Evolutionary conservation across 805 yeast species (phyloP).

Genomic region (Saccharomycopsis fibuligera): DNA sequence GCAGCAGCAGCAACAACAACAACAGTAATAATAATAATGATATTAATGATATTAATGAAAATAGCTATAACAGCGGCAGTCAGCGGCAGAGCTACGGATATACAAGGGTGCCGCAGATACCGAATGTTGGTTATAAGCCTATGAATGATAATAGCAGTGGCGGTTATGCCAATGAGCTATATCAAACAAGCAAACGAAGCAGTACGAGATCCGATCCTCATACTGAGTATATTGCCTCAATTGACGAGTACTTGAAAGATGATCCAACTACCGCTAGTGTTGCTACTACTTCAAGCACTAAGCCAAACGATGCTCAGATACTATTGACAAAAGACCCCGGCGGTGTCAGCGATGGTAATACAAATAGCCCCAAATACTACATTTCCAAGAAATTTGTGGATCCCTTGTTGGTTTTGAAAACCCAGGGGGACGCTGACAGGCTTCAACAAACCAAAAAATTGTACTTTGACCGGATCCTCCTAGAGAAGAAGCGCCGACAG

Average conservation of each 20-base stretch:
- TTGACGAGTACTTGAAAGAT: conserved; percentile 6
- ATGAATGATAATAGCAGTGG: too few relatives aligned
- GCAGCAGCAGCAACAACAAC: not conserved
- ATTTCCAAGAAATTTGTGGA: conserved; percentile 14
- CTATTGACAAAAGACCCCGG: not conserved
- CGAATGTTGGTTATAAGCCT: too few relatives aligned
- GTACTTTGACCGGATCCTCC: not conserved
- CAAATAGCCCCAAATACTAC: conserved; percentile 1
- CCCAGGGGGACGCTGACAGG: not conserved
- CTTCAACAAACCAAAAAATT: not conserved
- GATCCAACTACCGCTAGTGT: not conserved
- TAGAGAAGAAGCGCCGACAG: not conserved
- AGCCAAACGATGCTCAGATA: not conserved
- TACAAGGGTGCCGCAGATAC: too few relatives aligned
- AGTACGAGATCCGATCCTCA: not conserved
- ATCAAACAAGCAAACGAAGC: too few relatives aligned
- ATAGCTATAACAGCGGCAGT: too few relatives aligned
- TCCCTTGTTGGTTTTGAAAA: conserved; percentile 1
- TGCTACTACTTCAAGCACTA: not conserved
- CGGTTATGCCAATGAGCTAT: too few relatives aligned
- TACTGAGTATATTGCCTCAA: not conserved
- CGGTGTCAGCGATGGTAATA: not conserved
- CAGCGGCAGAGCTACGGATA: too few relatives aligned
- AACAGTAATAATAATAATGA: not conserved
- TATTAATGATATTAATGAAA: not conserved